A percentile compares a stretch with the other conserved stretches of the same genome.
Conservation (phyloP, 1,284 basidiomycete genomes). For the Violaceomyces palustris region DNA sequence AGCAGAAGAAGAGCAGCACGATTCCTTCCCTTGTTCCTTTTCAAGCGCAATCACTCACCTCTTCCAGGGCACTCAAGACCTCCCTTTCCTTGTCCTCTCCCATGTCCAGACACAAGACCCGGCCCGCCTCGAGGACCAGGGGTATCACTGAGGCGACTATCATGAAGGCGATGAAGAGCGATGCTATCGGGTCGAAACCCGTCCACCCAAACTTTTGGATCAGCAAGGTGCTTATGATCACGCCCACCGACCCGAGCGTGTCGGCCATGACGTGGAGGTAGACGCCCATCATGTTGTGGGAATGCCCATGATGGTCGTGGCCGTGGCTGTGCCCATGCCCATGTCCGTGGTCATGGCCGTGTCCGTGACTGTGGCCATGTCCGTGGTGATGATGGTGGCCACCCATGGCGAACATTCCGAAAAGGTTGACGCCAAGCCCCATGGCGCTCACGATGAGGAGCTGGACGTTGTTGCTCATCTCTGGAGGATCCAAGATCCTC, state of each 20-base stretch:
- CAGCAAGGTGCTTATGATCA: conserved; percentile 91
- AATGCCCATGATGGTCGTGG: conserved; percentile 62
- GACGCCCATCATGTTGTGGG: conserved; percentile 99
- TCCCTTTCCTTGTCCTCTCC: conserved; percentile 63
- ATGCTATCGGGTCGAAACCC: conserved; percentile 96
- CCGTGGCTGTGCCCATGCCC: conserved; percentile 50
- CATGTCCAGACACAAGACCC: conserved; percentile 80
- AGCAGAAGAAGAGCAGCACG: too few relatives aligned
- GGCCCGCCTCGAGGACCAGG: conserved; percentile 86
- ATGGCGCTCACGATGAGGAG: conserved; percentile 81
- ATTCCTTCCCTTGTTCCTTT: too few relatives aligned
- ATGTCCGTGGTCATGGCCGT: conserved; percentile 58
- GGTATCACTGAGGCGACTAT: conserved; percentile 94
- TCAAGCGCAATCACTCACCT: conserved; percentile 68
- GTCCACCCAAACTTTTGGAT: conserved; percentile 99
- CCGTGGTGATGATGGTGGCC: conserved; percentile 39
- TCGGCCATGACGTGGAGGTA: conserved; percentile 66
- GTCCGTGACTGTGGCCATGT: conserved; percentile 33
- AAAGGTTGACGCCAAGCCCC: conserved; percentile 88
- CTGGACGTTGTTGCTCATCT: conserved; percentile 89
- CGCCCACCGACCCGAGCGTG: conserved; percentile 80
- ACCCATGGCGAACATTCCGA: conserved; percentile 99
- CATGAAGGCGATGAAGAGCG: conserved; percentile 87
- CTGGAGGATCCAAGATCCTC: conserved; percentile 89
- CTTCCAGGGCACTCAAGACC: conserved; percentile 68